Conservation (phyloP, 1,284 basidiomycete species). For the Malassezia yamatoensis region DNA sequence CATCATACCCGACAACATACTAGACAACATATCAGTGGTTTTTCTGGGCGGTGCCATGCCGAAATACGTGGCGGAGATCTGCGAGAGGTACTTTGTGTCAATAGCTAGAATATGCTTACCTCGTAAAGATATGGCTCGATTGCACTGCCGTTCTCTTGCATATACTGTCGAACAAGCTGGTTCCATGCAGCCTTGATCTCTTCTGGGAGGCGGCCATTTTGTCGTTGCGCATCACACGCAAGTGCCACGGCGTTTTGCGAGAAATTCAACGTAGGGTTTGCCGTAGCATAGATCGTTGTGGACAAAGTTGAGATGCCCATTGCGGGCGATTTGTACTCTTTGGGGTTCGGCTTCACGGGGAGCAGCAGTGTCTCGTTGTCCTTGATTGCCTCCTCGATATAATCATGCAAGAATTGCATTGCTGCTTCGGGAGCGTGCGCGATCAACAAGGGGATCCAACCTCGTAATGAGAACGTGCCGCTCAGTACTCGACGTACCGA, state of each 20-base stretch:
- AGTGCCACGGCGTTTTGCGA: constrained; percentile 37
- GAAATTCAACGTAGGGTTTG: constrained; percentile 41
- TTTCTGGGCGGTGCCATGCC: constrained; percentile 4
- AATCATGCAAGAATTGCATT: constrained; percentile 23
- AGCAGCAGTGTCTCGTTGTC: constrained; percentile 32
- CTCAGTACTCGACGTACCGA: constrained; percentile 14
- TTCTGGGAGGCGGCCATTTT: not conserved
- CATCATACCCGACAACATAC: constrained; percentile 14
- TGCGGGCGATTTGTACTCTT: constrained; percentile 33
- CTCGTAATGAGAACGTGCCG: constrained; percentile 14
- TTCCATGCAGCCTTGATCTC: constrained; percentile 14
- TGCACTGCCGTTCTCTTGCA: constrained; percentile 2
- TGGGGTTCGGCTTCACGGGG: constrained; percentile 41
- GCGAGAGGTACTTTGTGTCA: constrained; percentile 9
- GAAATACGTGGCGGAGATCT: constrained; percentile 11
- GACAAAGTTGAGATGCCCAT: constrained; percentile 13
- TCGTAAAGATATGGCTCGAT: constrained; percentile 6
- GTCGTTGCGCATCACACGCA: constrained; percentile 20
- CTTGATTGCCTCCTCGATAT: constrained; percentile 21
- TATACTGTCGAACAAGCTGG: constrained; percentile 6
- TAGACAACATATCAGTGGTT: constrained; percentile 12
- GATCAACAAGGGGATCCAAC: constrained; percentile 10
- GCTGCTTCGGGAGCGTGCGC: constrained; percentile 13
- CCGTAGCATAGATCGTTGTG: constrained; percentile 33
- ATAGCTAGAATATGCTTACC: not conserved